Base-by-base conservation (phyloP, 768 basidiomycete genomes). In the Xerocomellus intermedius region DNA sequence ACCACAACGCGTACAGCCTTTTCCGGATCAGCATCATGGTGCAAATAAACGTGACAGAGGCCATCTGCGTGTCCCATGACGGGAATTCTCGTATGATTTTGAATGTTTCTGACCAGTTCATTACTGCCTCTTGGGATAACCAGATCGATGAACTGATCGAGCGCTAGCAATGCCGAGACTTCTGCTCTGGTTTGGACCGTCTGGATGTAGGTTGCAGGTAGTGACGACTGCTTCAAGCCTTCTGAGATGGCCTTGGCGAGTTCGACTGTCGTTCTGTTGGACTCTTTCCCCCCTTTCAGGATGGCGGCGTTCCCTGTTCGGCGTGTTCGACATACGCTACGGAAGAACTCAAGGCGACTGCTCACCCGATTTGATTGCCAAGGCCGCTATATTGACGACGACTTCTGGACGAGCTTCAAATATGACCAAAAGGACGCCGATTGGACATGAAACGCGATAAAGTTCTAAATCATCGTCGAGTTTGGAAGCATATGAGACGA, bases 11-110 rank as follows among this genome's bases (percentile, higher is more conserved):
- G 79, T 38, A 87, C 75, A 0, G 95, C 93, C 69, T 94, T 98
- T 54, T 84, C 81, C 37, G 75, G 63, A 60, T 89, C 82, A 0
- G 95, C 95, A 28, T 79, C 76, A 62, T 89, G 86, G 70, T 99
- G 96, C 6, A 99, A 73, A 69, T 87, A 98, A 6, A 97, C 84
- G 19, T 85, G 82, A 70, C 97, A 99, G 9, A 98, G 75, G 2
- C 97, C 97, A 71, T 99, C 97, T 8, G 97, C 95, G 66, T 99
- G 97, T 2, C 97, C 97, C 94, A 99, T 98, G 42, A 99, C 97
- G 2, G 97, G 89, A 56, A 99, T 98, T 55, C 89, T 80, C 0
- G 96, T 97, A 59, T 77, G 83, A 54, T 89, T 88, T 69, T 98
- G 93, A 55, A 99, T 97, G 69, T 77, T 89, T 62, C 76, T 79